These are phyloP conservation scores for Decorospora gaudefroyi DNA, from an alignment of 2,329 filamentous ascomycete species.

Conservation along the genomic window DNA sequence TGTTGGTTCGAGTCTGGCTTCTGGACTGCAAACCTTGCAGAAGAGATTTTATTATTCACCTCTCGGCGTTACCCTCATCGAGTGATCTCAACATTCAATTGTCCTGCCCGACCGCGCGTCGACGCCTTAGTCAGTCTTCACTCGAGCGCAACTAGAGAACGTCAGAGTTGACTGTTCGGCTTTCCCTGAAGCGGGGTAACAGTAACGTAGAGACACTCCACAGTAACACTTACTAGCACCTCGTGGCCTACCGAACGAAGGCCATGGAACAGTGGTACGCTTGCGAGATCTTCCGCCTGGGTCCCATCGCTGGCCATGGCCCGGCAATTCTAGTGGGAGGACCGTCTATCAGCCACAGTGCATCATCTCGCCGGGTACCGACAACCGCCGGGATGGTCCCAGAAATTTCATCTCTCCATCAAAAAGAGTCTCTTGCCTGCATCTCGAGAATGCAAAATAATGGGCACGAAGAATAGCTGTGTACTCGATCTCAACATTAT, in stretches of 20 bases:
- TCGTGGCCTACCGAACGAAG: conserved; percentile 10
- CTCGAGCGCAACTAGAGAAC: conserved; percentile 18
- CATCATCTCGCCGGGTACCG: conserved; percentile 5
- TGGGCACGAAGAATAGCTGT: conserved; percentile 9
- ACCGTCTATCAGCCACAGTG: conserved; percentile 16
- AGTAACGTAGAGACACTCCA: conserved; percentile 1
- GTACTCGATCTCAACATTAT: conserved; percentile 8
- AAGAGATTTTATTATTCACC: conserved; percentile 29
- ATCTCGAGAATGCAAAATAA: not conserved
- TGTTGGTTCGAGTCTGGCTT: conserved; percentile 9
- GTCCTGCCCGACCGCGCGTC: conserved; percentile 20
- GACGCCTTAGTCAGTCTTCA: conserved; percentile 1
- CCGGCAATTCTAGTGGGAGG: conserved; percentile 8
- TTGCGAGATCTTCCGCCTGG: conserved; percentile 9
- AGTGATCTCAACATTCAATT: conserved; percentile 7
- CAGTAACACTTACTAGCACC: conserved; percentile 4
- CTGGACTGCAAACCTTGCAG: conserved; percentile 18
- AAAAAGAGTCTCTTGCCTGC: too few relatives aligned
- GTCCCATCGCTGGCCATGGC: conserved; percentile 15
- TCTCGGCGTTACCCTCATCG: conserved; percentile 17
- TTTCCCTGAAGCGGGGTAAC: conserved; percentile 16
- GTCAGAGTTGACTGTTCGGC: conserved; percentile 9
- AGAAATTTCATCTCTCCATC: not conserved
- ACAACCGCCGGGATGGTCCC: conserved; percentile 6
- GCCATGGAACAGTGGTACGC: conserved; percentile 16